phyloP scores from a whole-genome alignment of 345 rosid species.

The Adansonia digitata region DNA sequence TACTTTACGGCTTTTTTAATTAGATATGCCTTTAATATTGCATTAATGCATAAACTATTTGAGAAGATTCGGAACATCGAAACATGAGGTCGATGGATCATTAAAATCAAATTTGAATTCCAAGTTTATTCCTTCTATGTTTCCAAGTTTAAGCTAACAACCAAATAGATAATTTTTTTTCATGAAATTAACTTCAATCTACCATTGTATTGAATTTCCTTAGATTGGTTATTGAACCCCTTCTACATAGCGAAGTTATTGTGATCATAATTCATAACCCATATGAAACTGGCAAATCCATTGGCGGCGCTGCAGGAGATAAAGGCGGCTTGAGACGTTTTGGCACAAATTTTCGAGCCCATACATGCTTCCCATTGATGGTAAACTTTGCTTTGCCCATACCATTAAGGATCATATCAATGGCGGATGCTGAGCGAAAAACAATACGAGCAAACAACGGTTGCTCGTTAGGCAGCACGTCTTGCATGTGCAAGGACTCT shows the following conservation, averaged over 20 bases:
- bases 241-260: background rate
- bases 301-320: background rate
- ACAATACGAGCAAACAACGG: slow-evolving; percentile 45
- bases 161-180: background rate
- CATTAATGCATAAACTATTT: too few species aligned
- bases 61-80: too few species aligned
- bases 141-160: background rate
- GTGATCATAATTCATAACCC: background rate
- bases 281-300: background rate
- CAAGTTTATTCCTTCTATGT: too few species aligned
- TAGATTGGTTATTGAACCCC: background rate
- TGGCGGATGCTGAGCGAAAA: slow-evolving; percentile 19
- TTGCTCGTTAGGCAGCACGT: slow-evolving; percentile 34
- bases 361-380: slow-evolving; percentile 68
- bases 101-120: too few species aligned
- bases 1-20: too few species aligned
- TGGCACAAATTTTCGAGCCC: slow-evolving; percentile 56
- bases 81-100: too few species aligned
- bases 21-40: too few species aligned
- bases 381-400: slow-evolving; percentile 38
- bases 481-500: slow-evolving; percentile 53
- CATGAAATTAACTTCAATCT: background rate
- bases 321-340: slow-evolving; percentile 17
- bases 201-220: background rate
- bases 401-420: slow-evolving; percentile 32